Conservation (phyloP, 2,329 filamentous ascomycete genomes). For the Nemania diffusa region DNA sequence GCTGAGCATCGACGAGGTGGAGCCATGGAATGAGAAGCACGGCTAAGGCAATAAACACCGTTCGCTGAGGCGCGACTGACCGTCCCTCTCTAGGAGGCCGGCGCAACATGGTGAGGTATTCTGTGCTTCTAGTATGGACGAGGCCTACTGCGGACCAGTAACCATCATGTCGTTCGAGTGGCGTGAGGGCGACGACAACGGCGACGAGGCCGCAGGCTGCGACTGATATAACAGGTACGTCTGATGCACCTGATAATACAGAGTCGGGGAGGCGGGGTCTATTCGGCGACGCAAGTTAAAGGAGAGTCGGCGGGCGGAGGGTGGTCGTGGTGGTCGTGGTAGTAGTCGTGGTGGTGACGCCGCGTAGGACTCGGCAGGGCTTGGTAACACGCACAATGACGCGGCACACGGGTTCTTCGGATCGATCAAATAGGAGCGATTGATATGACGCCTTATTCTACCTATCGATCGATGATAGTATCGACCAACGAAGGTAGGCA, state of each 20-base stretch:
- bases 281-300: neutral
- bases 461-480: neutral
- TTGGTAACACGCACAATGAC: neutral
- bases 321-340: neutral
- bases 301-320: neutral
- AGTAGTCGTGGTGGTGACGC: neutral
- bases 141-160: slow-evolving; percentile 13
- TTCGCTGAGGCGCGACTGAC: slow-evolving; percentile 55
- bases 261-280: neutral
- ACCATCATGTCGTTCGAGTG: slow-evolving; percentile 28
- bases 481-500: neutral
- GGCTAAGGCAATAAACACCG: slow-evolving; percentile 58
- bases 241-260: neutral
- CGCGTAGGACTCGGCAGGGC: neutral
- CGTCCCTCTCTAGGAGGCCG: slow-evolving; percentile 66
- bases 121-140: slow-evolving; percentile 10
- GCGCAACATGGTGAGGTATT: slow-evolving; percentile 62
- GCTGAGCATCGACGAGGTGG: slow-evolving; percentile 65
- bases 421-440: neutral
- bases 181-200: neutral
- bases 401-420: slow-evolving; percentile 2
- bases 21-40: slow-evolving; percentile 61
- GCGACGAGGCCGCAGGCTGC: neutral
- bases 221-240: neutral
- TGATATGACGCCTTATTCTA: neutral